These are phyloP conservation scores for Heliosperma pusillum DNA, from an alignment of 148 eudicot species.

Conservation along the genomic window DNA sequence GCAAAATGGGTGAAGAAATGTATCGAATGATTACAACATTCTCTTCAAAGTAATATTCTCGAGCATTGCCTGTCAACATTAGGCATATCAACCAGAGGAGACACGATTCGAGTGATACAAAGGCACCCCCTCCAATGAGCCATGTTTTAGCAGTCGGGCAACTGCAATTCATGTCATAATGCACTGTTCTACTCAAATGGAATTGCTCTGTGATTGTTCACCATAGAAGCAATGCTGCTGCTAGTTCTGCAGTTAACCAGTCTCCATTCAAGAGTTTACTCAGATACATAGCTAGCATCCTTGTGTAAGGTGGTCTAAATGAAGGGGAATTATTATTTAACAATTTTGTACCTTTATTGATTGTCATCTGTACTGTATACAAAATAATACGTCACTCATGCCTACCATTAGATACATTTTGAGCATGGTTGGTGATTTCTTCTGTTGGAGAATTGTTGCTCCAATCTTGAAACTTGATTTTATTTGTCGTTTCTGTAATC, in stretches of 20 bases:
- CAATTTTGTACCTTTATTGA: no score
- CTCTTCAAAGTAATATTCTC: conserved; percentile 78
- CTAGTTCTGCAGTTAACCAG: conserved; percentile 68
- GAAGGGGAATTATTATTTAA: background rate
- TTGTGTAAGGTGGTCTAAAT: no score
- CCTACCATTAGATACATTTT: background rate
- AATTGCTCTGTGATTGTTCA: conserved; percentile 78
- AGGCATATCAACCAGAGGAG: conserved; percentile 91
- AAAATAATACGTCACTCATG: background rate
- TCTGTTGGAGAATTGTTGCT: background rate
- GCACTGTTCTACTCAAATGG: conserved; percentile 52
- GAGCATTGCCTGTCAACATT: conserved; percentile 72
- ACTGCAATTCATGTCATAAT: conserved; percentile 36
- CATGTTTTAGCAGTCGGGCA: conserved; percentile 99
- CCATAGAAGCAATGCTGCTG: conserved; percentile 70
- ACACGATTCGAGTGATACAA: conserved; percentile 71
- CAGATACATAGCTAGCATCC: no score
- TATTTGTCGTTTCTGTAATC: background rate
- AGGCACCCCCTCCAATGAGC: conserved; percentile 92
- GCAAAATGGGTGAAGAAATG: no score
- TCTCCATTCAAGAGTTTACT: conserved; percentile 4
- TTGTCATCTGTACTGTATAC: background rate
- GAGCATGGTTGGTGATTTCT: no score
- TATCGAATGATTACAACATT: no score
- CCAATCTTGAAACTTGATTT: background rate